These are phyloP conservation scores for Plenodomus lindquistii DNA, from an alignment of 2,329 filamentous ascomycete genomes.

Conservation along the genomic window DNA sequence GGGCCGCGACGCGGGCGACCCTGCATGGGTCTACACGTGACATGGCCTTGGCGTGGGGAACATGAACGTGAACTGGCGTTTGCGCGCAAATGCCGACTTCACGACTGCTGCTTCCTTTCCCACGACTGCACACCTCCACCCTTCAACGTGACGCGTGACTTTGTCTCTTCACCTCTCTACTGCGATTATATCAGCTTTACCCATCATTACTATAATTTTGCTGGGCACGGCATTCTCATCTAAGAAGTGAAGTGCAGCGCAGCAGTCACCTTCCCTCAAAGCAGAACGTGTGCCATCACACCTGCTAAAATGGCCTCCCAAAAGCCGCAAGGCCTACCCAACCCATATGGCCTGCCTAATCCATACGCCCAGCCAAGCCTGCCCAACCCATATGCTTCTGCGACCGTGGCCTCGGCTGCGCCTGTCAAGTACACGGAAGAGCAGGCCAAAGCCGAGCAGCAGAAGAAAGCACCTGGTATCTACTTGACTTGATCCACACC, in stretches of 20 bases:
- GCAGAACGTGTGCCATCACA: not conserved
- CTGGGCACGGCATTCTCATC: not conserved
- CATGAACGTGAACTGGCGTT: no score
- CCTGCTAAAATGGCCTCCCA: slow-evolving; percentile 27
- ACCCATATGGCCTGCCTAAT: slow-evolving; percentile 30
- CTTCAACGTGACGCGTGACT: not conserved
- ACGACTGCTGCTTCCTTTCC: slow-evolving; percentile 2
- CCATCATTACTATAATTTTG: not conserved
- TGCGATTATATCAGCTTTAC: not conserved
- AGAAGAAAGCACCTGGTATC: slow-evolving; percentile 41
- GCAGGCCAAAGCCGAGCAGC: slow-evolving; percentile 35
- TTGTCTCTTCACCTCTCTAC: not conserved
- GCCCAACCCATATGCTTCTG: slow-evolving; percentile 33
- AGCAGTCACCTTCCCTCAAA: no score
- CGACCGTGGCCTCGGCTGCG: slow-evolving; percentile 31
- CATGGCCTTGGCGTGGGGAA: slow-evolving; percentile 12
- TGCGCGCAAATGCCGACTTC: slow-evolving; percentile 3
- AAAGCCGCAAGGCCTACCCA: slow-evolving; percentile 30
- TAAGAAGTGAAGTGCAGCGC: no score
- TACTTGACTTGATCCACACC: slow-evolving; percentile 26
- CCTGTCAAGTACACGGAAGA: slow-evolving; percentile 35
- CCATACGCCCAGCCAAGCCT: slow-evolving; percentile 31
- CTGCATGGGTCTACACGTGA: slow-evolving; percentile 15
- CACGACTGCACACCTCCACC: not conserved
- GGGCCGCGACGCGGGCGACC: slow-evolving; percentile 5